Conservation (phyloP, 192 early-diverging fungal species). For the Chytriomyces hyalinus region DNA sequence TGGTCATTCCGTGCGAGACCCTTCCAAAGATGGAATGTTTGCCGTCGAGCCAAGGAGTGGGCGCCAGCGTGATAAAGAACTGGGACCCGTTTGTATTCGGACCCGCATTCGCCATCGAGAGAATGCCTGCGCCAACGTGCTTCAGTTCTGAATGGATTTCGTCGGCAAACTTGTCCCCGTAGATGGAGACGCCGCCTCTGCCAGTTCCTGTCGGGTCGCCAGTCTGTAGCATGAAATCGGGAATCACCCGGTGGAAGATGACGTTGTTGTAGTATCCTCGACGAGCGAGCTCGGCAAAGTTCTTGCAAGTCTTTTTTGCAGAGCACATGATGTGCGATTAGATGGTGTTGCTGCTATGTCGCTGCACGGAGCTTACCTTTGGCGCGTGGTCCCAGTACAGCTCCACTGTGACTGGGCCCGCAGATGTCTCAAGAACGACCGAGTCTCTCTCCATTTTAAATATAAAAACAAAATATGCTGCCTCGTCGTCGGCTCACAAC, state of each 20-base stretch:
- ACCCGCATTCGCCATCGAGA: conserved; percentile 83
- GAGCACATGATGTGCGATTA: not conserved
- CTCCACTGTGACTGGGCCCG: conserved; percentile 73
- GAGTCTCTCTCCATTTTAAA: not conserved
- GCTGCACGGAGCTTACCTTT: conserved; percentile 27
- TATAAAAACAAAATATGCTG: too few species aligned
- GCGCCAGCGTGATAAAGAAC: conserved; percentile 90
- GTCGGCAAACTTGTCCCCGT: conserved; percentile 86
- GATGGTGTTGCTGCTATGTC: not conserved
- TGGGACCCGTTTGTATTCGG: conserved; percentile 66
- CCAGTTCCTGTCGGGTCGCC: conserved; percentile 79
- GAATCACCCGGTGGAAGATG: conserved; percentile 80
- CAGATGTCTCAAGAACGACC: conserved; percentile 48
- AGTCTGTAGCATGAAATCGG: conserved; percentile 93
- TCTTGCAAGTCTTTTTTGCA: conserved; percentile 64
- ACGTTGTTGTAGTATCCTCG: conserved; percentile 82
- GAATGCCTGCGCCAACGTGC: conserved; percentile 87
- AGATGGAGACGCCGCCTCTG: conserved; percentile 81
- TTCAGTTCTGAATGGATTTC: conserved; percentile 76
- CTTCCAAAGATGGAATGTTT: conserved; percentile 93
- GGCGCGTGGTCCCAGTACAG: conserved; percentile 88
- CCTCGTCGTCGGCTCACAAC: too few species aligned
- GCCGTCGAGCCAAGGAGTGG: conserved; percentile 89
- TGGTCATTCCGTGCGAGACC: conserved; percentile 76
- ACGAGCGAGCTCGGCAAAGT: conserved; percentile 75